Base-by-base conservation (phyloP, 2,329 filamentous ascomycete genomes). In the Colletotrichum limetticola region DNA sequence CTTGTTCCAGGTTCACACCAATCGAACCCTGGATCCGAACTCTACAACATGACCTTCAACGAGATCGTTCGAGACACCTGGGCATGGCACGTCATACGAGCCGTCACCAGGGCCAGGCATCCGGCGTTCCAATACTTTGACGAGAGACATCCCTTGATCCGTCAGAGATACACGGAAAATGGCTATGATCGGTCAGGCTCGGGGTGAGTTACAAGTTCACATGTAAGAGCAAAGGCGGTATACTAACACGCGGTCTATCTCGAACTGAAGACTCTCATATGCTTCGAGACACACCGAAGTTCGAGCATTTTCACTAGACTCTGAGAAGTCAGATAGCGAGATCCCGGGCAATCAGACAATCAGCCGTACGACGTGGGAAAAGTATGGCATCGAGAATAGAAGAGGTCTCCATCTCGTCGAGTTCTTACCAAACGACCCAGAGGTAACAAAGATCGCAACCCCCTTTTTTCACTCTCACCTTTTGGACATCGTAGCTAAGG, bases 341-440 rank as follows among this genome's bases (percentile, higher is more conserved):
- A 57, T 53, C 46, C 14, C 14, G 6, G 16, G 7, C 22, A 58
- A 56, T 19, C 66, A 73, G 26, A 26, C 71, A 24, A 14, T 66
- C 19, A 62, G 68, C 19, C 28, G 42, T 19, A 56, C 71, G n/a
- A 42, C 37, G 26, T 28, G 58, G 59, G 71, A 73, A 37, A 73
- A 71, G 24, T 56, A 60, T 9, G 35, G 66, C 4, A 56, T 61
- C 2, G 37, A 65, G 26, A 65, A 26, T 14, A 49, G 42, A 12
- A 65, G 14, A 6, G 46, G 49, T 1, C 16, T 73, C 0, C 60
- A 73, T 42, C 71, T 73, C n/a, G 71, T 73, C 28, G 53, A 73
- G n/a, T 73, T 73, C 32, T 42, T 73, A 12, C 66, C 66, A 22
- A 68, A 73, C 19, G 71, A 73, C 32, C 71, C 71, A 37, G 71